Evolutionary conservation across 1,284 basidiomycete species (phyloP).

Genomic region (Malassezia cuniculi): DNA sequence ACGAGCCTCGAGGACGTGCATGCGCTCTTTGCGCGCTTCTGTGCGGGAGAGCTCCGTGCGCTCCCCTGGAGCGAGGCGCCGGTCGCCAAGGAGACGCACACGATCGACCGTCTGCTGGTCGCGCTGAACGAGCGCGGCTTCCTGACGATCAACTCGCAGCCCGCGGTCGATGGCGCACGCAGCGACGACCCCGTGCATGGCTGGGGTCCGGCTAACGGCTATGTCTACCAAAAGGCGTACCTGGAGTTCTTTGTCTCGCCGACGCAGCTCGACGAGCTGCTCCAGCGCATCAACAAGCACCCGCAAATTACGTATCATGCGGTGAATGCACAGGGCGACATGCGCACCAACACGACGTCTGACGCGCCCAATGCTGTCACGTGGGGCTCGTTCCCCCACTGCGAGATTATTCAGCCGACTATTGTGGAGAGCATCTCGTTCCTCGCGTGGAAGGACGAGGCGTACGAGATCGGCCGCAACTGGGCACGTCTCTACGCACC

Average conservation of each 20-base stretch:
- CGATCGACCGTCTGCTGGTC: constrained; percentile 67
- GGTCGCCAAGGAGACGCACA: constrained; percentile 68
- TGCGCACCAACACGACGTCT: constrained; percentile 78
- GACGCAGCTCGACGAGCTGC: constrained; percentile 59
- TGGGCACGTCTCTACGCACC: constrained; percentile 39
- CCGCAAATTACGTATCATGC: constrained; percentile 90
- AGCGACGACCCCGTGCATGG: constrained; percentile 59
- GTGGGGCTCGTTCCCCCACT: constrained; percentile 86
- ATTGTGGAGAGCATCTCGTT: constrained; percentile 62
- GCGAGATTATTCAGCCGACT: constrained; percentile 93
- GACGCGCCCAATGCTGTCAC: constrained; percentile 96
- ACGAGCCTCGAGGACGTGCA: constrained; percentile 31
- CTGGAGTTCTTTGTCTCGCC: constrained; percentile 87
- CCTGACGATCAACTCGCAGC: constrained; percentile 94
- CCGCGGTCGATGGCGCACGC: constrained; percentile 67
- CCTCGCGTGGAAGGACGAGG: constrained; percentile 45
- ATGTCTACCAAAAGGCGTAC: constrained; percentile 61
- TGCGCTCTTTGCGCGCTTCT: constrained; percentile 45
- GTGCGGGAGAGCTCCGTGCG: constrained; percentile 49
- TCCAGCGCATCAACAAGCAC: constrained; percentile 75
- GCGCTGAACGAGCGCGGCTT: constrained; percentile 75
- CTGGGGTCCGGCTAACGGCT: constrained; percentile 46
- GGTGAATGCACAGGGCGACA: constrained; percentile 68
- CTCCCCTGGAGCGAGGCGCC: constrained; percentile 93
- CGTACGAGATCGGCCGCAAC: constrained; percentile 41